A percentile compares a stretch with the other conserved stretches of the same genome.
Conservation (phyloP, 345 rosid species). For the Pistacia atlantica region DNA sequence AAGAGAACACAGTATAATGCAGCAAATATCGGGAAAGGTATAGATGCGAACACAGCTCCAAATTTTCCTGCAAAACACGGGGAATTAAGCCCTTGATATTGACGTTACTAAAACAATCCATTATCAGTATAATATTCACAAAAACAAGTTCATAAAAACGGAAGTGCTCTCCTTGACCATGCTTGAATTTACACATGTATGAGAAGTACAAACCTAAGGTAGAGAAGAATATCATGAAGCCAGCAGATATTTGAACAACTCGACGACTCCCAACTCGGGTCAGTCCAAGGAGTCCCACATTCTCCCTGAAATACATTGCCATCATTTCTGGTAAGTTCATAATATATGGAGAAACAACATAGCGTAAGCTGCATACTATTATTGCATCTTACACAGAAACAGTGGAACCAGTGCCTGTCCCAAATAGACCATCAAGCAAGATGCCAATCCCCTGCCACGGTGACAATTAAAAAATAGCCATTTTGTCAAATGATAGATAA, state of each 20-base stretch:
- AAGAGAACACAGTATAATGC: conserved; percentile 86
- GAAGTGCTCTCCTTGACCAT: background rate
- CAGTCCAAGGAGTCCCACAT: conserved; percentile 92
- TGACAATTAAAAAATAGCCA: background rate
- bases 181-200: conserved; percentile 23
- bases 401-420: conserved; percentile 91
- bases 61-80: conserved; percentile 67
- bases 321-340: conserved; percentile 2
- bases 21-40: conserved; percentile 90
- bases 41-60: conserved; percentile 96
- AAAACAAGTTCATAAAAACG: background rate
- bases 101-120: background rate
- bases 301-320: conserved; percentile 61
- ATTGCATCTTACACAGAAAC: conserved; percentile 75
- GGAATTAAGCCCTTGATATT: background rate
- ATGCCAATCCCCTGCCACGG: conserved; percentile 83
- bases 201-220: conserved; percentile 49
- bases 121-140: background rate
- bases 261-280: conserved; percentile 98
- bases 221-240: conserved; percentile 96
- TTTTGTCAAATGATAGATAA: background rate
- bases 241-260: conserved; percentile 93
- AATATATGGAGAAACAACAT: background rate
- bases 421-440: conserved; percentile 90
- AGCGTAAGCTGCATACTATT: background rate